Evolutionary conservation across 176 grass and related monocot species (phyloP).

Genomic region (Eragrostis nindensis): DNA sequence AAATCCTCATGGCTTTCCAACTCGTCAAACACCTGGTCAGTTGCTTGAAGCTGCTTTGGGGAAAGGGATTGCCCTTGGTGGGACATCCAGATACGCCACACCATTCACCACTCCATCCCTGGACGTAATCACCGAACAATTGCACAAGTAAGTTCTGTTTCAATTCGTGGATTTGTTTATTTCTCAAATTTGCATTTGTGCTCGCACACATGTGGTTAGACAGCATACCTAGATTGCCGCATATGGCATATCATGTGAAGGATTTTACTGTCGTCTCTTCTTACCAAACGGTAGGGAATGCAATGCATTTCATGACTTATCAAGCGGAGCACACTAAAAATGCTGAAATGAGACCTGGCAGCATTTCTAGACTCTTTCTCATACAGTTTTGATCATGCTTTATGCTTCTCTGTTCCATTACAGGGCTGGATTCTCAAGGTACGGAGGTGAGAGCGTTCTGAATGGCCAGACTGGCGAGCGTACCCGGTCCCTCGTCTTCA

Average conservation of each 20-base stretch:
- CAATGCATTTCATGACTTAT: not conserved
- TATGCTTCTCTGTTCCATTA: constrained; percentile 14
- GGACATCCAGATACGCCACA: constrained; percentile 73
- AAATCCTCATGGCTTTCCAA: constrained; percentile 93
- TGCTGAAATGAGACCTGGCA: not conserved
- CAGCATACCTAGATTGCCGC: not conserved
- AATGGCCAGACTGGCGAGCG: constrained; percentile 78
- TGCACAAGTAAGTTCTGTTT: constrained; percentile 72
- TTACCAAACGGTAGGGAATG: not conserved
- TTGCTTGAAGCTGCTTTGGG: constrained; percentile 96
- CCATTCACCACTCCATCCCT: constrained; percentile 81
- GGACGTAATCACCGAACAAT: constrained; percentile 75
- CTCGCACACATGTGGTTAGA: not conserved
- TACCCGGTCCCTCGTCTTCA: constrained; percentile 71
- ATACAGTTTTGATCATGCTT: not conserved
- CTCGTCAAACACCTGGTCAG: constrained; percentile 93
- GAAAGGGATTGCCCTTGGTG: constrained; percentile 77
- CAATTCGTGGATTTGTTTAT: constrained; percentile 2
- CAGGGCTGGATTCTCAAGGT: constrained; percentile 78
- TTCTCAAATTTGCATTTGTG: not conserved
- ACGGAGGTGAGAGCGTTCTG: constrained; percentile 71
- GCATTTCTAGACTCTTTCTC: not conserved
- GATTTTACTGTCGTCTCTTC: not conserved
- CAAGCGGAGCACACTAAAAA: not conserved
- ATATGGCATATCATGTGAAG: not conserved